A percentile compares a stretch with the other conserved stretches of the same genome.
Evolutionary conservation across 805 yeast genomes (phyloP).

Genomic region (Cyberlindnera veronae): DNA sequence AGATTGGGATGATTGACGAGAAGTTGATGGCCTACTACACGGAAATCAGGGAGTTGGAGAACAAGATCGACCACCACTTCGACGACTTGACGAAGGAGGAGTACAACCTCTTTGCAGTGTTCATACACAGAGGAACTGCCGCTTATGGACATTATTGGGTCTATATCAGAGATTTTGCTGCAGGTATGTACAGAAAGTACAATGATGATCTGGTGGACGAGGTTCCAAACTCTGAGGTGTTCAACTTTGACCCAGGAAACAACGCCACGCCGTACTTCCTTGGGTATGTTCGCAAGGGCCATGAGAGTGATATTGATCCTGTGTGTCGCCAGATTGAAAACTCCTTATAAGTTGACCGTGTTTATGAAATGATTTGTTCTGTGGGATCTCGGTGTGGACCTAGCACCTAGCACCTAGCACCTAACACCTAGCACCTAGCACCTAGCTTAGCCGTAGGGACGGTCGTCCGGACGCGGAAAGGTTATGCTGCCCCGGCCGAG

Average conservation of each 20-base stretch:
- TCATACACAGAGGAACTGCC: slow-evolving; percentile 94
- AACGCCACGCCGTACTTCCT: slow-evolving; percentile 94
- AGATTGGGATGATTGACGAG: slow-evolving; percentile 44
- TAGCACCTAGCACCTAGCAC: no score
- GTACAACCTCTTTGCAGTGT: slow-evolving; percentile 84
- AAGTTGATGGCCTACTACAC: slow-evolving; percentile 42
- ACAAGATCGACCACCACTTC: slow-evolving; percentile 57
- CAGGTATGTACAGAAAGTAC: slow-evolving; percentile 75
- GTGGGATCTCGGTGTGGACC: no score
- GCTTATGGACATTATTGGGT: slow-evolving; percentile 97
- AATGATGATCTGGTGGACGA: slow-evolving; percentile 94
- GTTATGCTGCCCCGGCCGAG: no score
- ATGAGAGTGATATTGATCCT: slow-evolving; percentile 53
- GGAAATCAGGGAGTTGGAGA: slow-evolving; percentile 42
- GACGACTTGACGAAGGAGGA: slow-evolving; percentile 58
- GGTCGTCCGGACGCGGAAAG: no score
- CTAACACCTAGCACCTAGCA: no score
- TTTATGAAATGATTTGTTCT: no score
- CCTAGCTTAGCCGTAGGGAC: no score
- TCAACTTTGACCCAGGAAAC: slow-evolving; percentile 62
- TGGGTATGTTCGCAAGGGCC: slow-evolving; percentile 72
- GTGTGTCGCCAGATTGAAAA: slow-evolving; percentile 41
- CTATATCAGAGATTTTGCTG: slow-evolving; percentile 74
- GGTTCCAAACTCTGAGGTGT: slow-evolving; percentile 62
- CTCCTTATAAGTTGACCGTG: no score